A percentile compares a stretch with the other conserved stretches of the same genome.
Conservation (phyloP, 2,329 filamentous ascomycete species). For the Gremmenia infestans region DNA sequence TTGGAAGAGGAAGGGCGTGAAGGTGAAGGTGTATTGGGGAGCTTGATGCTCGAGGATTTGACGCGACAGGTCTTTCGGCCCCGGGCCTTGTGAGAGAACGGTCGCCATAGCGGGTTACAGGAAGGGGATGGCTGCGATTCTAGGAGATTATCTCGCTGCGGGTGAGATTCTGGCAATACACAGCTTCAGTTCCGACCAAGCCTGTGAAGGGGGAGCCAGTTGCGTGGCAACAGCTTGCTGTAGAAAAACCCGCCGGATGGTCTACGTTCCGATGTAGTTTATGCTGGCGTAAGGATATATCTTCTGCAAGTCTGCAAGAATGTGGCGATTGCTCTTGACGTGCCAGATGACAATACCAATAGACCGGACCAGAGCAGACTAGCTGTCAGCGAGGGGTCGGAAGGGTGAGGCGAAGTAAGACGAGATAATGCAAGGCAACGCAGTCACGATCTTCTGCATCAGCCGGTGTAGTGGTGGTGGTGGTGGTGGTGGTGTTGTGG, state of each 20-base stretch:
- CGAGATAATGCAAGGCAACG: no score
- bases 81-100: slow-evolving; percentile 23
- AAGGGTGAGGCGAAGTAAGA: no score
- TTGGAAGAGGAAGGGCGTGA: slow-evolving; percentile 76
- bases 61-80: slow-evolving; percentile 26
- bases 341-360: not conserved
- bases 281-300: not conserved
- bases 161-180: not conserved
- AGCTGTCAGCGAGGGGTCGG: no score
- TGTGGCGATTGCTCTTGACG: not conserved
- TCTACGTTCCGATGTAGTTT: not conserved
- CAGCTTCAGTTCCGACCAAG: not conserved
- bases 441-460: no score
- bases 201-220: not conserved
- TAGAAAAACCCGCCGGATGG: not conserved
- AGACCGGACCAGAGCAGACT: not conserved
- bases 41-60: slow-evolving; percentile 53
- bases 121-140: not conserved
- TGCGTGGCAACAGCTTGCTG: not conserved
- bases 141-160: not conserved
- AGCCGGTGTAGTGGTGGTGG: no score
- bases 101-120: slow-evolving; percentile 14
- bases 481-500: no score
- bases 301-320: not conserved
- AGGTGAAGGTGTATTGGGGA: slow-evolving; percentile 67